Percentiles rank a stretch among this genome's conserved stretches.
phyloP scores from a whole-genome alignment of 1,284 basidiomycete species.

The Ganoderma resinaceum region DNA sequence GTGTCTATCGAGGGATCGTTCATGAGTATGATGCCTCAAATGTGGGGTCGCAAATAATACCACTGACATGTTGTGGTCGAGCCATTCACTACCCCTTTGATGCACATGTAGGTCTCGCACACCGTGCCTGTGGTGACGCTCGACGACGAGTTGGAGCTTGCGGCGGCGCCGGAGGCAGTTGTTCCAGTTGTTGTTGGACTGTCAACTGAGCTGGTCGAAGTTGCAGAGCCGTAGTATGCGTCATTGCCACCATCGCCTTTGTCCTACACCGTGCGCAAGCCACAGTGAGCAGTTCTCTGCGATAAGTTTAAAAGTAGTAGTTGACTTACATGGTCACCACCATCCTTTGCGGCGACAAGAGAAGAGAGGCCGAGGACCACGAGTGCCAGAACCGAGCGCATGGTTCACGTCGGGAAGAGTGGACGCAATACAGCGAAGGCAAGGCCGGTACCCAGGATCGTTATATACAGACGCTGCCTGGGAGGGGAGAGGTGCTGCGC shows the following conservation, averaged over 20 bases:
- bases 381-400: slow-evolving; percentile 25
- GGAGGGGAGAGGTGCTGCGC: slow-evolving; percentile 30
- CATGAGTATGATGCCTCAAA: background rate
- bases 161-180: slow-evolving; percentile 8
- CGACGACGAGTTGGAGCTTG: slow-evolving; percentile 20
- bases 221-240: background rate
- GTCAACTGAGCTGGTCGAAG: slow-evolving; percentile 2
- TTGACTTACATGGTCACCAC: slow-evolving; percentile 24
- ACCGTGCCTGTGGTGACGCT: slow-evolving; percentile 24
- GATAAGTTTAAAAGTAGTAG: background rate
- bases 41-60: background rate
- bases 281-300: background rate
- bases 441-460: slow-evolving; percentile 24
- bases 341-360: slow-evolving; percentile 20
- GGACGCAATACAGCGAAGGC: slow-evolving; percentile 18
- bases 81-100: slow-evolving; percentile 35
- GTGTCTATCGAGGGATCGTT: slow-evolving; percentile 26
- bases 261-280: background rate
- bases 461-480: slow-evolving; percentile 30
- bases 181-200: slow-evolving; percentile 13
- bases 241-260: slow-evolving; percentile 6
- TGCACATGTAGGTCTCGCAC: slow-evolving; percentile 31
- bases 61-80: slow-evolving; percentile 34
- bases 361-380: slow-evolving; percentile 25
- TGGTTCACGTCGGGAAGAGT: slow-evolving; percentile 22